Evolutionary conservation across 2,329 filamentous ascomycete species (phyloP).

Genomic region (Claviceps maximensis): DNA sequence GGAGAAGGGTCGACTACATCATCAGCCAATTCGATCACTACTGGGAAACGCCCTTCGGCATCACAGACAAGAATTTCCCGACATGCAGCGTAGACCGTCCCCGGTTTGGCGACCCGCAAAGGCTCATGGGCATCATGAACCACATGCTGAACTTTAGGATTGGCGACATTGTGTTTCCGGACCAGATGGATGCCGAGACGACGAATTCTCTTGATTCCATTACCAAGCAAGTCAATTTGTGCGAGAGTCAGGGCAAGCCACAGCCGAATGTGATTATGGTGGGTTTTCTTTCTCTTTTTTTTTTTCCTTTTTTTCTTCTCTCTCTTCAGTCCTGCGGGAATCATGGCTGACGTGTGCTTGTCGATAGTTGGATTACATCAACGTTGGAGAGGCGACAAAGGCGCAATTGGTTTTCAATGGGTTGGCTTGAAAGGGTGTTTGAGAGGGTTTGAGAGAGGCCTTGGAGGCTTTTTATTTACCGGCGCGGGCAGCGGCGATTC

Average conservation of each 20-base stretch:
- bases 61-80: constrained; percentile 44
- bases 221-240: constrained; percentile 16
- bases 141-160: constrained; percentile 21
- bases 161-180: constrained; percentile 22
- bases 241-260: constrained; percentile 12
- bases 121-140: constrained; percentile 32
- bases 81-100: constrained; percentile 56
- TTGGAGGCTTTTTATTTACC: not conserved
- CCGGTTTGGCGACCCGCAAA: constrained; percentile 19
- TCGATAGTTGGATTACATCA: constrained; percentile 29
- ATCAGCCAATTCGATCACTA: constrained; percentile 51
- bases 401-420: constrained; percentile 26
- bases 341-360: constrained; percentile 5
- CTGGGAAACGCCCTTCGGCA: constrained; percentile 62
- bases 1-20: constrained; percentile 43
- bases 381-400: constrained; percentile 25
- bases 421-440: constrained; percentile 11
- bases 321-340: constrained; percentile 1
- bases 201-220: constrained; percentile 24
- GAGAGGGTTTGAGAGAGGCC: not conserved
- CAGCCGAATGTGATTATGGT: constrained; percentile 23
- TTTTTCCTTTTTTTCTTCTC: not conserved
- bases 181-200: constrained; percentile 14
- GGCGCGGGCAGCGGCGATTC: not conserved
- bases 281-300: not conserved